Percentiles rank a stretch among this genome's conserved stretches.
These are phyloP conservation scores for Hyphopichia burtonii DNA, from an alignment of 1,139 yeast genomes.

Conservation along the genomic window DNA sequence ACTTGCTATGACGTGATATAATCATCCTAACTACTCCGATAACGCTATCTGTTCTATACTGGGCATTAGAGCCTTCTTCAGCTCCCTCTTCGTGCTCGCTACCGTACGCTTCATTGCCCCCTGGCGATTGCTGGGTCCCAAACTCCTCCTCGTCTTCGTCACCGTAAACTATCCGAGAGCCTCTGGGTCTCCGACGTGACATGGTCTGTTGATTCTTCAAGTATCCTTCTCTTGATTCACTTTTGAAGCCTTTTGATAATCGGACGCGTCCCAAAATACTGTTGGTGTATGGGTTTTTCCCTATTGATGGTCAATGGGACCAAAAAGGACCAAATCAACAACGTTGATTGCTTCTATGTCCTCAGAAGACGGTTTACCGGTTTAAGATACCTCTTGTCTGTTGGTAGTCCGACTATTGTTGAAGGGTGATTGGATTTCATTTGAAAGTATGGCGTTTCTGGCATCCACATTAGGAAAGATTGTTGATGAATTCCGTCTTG, in stretches of 20 bases:
- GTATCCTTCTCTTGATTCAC: no score
- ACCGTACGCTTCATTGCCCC: background rate
- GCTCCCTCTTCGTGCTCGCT: slow-evolving; percentile 5
- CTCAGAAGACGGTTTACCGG: no score
- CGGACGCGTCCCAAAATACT: no score
- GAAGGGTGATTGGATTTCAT: no score
- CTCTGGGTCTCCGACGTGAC: background rate
- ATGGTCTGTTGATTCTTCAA: no score
- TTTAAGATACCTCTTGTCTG: no score
- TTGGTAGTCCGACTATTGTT: no score
- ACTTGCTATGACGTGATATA: slow-evolving; percentile 23
- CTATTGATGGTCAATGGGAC: no score
- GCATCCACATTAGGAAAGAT: background rate
- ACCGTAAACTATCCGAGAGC: background rate
- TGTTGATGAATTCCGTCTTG: background rate
- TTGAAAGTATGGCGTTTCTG: background rate
- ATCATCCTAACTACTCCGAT: slow-evolving; percentile 16
- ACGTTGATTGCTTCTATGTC: no score
- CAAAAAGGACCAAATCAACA: no score
- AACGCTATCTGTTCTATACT: background rate
- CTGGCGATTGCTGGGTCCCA: slow-evolving; percentile 2
- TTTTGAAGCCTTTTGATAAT: no score
- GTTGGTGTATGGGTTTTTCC: no score
- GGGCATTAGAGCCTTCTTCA: background rate
- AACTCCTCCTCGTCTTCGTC: slow-evolving; percentile 1